A percentile compares a stretch with the other conserved stretches of the same genome.
Evolutionary conservation across 2,329 filamentous ascomycete species (phyloP).

Genomic region (Alternaria triticimaculans): DNA sequence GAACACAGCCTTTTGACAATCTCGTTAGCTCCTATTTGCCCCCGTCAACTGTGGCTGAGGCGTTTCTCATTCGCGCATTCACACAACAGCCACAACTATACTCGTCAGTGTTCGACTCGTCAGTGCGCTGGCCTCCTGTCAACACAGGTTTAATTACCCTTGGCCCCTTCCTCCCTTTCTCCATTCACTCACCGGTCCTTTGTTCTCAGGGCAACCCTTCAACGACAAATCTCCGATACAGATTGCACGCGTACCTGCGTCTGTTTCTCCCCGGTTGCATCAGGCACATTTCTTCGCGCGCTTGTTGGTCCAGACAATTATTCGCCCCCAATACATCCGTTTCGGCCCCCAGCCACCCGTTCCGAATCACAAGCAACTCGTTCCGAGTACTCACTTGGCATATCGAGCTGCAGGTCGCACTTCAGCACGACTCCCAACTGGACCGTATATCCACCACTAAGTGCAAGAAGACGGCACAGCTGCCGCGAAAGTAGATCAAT

Average conservation of each 20-base stretch:
- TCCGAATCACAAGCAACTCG: conserved; percentile 10
- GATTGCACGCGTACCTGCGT: conserved; percentile 6
- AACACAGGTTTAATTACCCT: conserved; percentile 21
- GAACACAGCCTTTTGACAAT: conserved; percentile 5
- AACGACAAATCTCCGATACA: conserved; percentile 5
- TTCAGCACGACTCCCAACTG: conserved; percentile 6
- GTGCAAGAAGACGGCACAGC: conserved; percentile 20
- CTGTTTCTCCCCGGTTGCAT: conserved; percentile 3
- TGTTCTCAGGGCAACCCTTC: background rate
- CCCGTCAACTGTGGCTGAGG: conserved; percentile 6
- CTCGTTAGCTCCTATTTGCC: background rate
- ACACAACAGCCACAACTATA: conserved; percentile 8
- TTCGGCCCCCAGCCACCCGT: conserved; percentile 15
- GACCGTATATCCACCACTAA: background rate
- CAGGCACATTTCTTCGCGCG: conserved; percentile 13
- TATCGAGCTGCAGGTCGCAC: conserved; percentile 1
- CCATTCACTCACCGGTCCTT: conserved; percentile 7
- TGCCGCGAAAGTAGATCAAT: conserved; percentile 25
- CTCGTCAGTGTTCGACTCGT: conserved; percentile 2
- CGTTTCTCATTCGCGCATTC: conserved; percentile 3
- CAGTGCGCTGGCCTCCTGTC: conserved; percentile 6
- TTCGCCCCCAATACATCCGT: conserved; percentile 10
- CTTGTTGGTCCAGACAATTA: conserved; percentile 18
- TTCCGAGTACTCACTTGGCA: background rate
- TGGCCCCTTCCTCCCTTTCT: conserved; percentile 15